Evolutionary conservation across 2,329 filamentous ascomycete species (phyloP), one percentile per base, ranked within the genome.

Genomic region (Claviceps quebecensis): DNA sequence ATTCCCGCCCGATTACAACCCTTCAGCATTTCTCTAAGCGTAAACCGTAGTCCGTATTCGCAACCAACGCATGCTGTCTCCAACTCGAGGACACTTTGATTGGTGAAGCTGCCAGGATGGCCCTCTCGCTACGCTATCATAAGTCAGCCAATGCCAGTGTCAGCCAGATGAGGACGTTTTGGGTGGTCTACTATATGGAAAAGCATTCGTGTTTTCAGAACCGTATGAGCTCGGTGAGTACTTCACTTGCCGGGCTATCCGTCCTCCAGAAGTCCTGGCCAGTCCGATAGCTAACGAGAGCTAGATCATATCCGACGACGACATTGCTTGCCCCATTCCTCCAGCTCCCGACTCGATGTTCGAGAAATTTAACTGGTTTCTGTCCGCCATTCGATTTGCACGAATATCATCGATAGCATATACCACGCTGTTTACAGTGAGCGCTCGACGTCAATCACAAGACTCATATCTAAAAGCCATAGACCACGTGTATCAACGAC

Each of bases 121-220:
- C 61, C 5, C 56, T 63, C 29, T 49, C 53, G 1, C 55, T 67
- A 11, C 58, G 62, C 2, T 67, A 63, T 51, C 63, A 65, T 37
- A 62, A 61, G 26, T 53, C 50, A 13, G 39, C 41, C 43, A 50
- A 49, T 22, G 53, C 45, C 14, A 54, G 59, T 14, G 51, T 55
- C 40, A 51, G 54, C 36, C 29, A 52, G 37, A 36, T 55, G 51
- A 51, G 60, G 41, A 63, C 63, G 0, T 72, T 71, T 49, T 72
- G 68, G 68, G 64, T 67, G 0, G 58, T 70, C 16, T 71, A 70
- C 49, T 57, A 57, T 9, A 41, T 71, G 17, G 69, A 72, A 46
- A 70, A 71, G 47, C 58, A 59, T 7, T 53, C 55, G 0, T 62
- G 56, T 34, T 68, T 70, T 48, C 58, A 60, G 36, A 56, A 54